Conservation (phyloP, 208 protist species). For the Tritrichomonas foetus region DNA sequence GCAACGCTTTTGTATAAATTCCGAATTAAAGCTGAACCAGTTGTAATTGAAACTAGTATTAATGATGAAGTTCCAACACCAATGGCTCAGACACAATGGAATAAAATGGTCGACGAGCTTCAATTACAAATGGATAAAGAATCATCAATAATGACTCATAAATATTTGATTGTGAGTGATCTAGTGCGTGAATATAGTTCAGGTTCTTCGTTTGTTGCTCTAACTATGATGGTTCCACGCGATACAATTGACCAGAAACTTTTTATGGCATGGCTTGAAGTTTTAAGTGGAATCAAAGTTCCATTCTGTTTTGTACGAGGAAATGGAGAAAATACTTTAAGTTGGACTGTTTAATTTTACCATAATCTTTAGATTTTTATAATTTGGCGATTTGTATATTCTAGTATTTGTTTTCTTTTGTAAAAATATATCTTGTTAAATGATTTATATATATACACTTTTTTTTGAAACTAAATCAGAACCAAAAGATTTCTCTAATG, state of each 20-base stretch:
- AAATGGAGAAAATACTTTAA: slow-evolving; percentile 25
- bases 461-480: too few relatives aligned
- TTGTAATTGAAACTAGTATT: background rate
- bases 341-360: background rate
- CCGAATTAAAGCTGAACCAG: background rate
- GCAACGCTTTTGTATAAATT: background rate
- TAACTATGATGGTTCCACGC: background rate
- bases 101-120: background rate
- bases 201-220: background rate
- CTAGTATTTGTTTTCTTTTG: too few relatives aligned
- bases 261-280: background rate
- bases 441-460: too few relatives aligned
- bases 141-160: background rate
- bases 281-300: background rate
- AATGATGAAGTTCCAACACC: too few relatives aligned
- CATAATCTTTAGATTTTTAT: background rate
- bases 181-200: background rate
- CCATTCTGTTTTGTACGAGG: slow-evolving; percentile 24
- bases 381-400: background rate
- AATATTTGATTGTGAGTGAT: background rate
- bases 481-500: too few relatives aligned
- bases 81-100: background rate
- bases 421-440: too few relatives aligned
- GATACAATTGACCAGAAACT: background rate
- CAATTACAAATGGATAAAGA: background rate